phyloP scores from a whole-genome alignment of 768 basidiomycete species.

The Phaeotremella fagi region DNA sequence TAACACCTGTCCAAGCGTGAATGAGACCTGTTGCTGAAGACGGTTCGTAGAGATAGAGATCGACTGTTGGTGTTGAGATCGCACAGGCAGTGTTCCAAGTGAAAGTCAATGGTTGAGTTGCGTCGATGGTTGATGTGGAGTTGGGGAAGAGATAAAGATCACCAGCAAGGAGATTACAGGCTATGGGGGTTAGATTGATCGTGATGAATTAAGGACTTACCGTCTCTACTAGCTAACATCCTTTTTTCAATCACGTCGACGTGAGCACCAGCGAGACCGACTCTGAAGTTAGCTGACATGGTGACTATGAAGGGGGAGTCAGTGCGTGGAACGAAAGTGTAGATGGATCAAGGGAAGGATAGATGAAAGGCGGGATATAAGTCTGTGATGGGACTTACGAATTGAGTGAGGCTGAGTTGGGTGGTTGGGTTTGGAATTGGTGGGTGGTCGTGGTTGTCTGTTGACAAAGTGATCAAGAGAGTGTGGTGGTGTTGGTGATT shows the following conservation, averaged over 20 bases:
- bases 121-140: slow-evolving; percentile 28
- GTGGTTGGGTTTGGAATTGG: too few species aligned
- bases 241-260: slow-evolving; percentile 5
- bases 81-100: slow-evolving; percentile 48
- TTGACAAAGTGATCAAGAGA: too few species aligned
- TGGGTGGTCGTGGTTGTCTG: too few species aligned
- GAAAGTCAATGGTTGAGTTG: slow-evolving; percentile 43
- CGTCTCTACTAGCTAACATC: slow-evolving; percentile 10
- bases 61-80: slow-evolving; percentile 33
- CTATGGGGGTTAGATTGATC: slow-evolving; percentile 13
- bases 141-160: slow-evolving; percentile 47
- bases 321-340: not conserved
- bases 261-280: slow-evolving; percentile 30
- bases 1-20: slow-evolving; percentile 40
- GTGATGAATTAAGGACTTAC: slow-evolving; percentile 1
- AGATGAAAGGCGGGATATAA: too few species aligned
- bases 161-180: slow-evolving; percentile 39
- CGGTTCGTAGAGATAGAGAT: slow-evolving; percentile 47
- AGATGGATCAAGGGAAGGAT: not conserved
- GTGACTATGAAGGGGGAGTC: not conserved
- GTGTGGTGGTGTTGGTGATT: too few species aligned
- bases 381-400: too few species aligned
- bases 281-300: slow-evolving; percentile 19
- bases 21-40: slow-evolving; percentile 33
- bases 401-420: too few species aligned